phyloP scores from a whole-genome alignment of 805 yeast species.

The Candida nitratophila region DNA sequence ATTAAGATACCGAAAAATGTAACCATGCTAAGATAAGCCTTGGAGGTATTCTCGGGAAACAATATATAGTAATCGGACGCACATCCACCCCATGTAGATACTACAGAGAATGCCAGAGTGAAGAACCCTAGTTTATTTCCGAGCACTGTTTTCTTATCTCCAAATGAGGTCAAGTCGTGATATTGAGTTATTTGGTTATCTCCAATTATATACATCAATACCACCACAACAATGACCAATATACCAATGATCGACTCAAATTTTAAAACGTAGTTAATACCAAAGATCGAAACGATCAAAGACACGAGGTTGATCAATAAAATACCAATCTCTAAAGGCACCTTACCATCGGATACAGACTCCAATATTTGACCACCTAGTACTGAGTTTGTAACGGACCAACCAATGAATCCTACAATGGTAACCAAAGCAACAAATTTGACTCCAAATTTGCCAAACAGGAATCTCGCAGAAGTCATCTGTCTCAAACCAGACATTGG shows the following conservation, averaged over 20 bases:
- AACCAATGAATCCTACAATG: slow-evolving; percentile 76
- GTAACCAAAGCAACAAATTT: slow-evolving; percentile 67
- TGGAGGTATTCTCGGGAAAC: slow-evolving; percentile 66
- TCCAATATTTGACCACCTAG: slow-evolving; percentile 81
- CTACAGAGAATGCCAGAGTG: slow-evolving; percentile 66
- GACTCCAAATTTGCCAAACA: slow-evolving; percentile 84
- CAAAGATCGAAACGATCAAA: slow-evolving; percentile 65
- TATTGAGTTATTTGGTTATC: slow-evolving; percentile 35
- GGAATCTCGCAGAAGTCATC: slow-evolving; percentile 73
- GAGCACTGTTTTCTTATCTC: slow-evolving; percentile 34
- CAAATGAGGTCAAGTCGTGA: slow-evolving; percentile 28
- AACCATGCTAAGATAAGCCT: slow-evolving; percentile 43
- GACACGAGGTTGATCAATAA: slow-evolving; percentile 60
- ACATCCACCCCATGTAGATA: slow-evolving; percentile 85
- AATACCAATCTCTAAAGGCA: slow-evolving; percentile 71
- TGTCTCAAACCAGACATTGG: slow-evolving; percentile 88
- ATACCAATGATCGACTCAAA: slow-evolving; percentile 63
- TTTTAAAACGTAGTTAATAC: slow-evolving; percentile 62
- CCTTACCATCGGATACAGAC: slow-evolving; percentile 54
- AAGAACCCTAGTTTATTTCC: slow-evolving; percentile 75
- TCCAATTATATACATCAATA: slow-evolving; percentile 58
- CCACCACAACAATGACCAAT: slow-evolving; percentile 62
- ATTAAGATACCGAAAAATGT: slow-evolving; percentile 61
- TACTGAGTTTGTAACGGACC: slow-evolving; percentile 89
- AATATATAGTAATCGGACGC: slow-evolving; percentile 80